Conservation (phyloP, 108 stramenopile genomes). For the Nitzschia sp. region DNA sequence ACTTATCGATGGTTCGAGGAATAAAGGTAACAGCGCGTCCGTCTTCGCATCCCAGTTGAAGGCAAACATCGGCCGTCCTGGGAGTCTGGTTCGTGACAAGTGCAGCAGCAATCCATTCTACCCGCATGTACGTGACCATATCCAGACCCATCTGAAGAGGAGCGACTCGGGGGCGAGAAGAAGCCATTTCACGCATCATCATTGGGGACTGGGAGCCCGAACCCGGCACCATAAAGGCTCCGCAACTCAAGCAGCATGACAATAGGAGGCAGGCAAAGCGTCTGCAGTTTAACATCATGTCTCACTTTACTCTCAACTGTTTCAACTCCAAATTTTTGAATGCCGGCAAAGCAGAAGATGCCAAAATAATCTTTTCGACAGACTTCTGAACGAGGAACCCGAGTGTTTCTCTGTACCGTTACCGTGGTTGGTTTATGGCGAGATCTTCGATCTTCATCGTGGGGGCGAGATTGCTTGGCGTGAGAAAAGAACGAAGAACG, state of each 20-base stretch:
- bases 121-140: conserved; percentile 80
- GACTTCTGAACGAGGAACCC: too few species aligned
- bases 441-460: too few species aligned
- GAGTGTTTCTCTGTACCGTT: too few species aligned
- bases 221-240: not conserved
- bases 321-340: too few species aligned
- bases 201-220: not conserved
- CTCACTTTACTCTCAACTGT: too few species aligned
- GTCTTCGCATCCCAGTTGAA: conserved; percentile 79
- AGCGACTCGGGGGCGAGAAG: not conserved
- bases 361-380: too few species aligned
- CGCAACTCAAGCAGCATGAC: not conserved
- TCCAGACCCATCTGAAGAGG: conserved; percentile 67
- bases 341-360: too few species aligned
- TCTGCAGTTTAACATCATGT: not conserved
- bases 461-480: too few species aligned
- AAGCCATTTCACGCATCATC: not conserved
- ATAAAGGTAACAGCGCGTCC: conserved; percentile 80
- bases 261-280: not conserved
- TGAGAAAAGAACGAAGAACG: too few species aligned
- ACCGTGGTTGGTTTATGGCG: too few species aligned
- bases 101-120: conserved; percentile 86
- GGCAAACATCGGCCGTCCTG: conserved; percentile 53
- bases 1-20: conserved; percentile 73
- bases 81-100: conserved; percentile 88